A percentile compares a stretch with the other conserved stretches of the same genome.
Evolutionary conservation across 768 basidiomycete genomes (phyloP).

Genomic region (Boletus eberwhitei): DNA sequence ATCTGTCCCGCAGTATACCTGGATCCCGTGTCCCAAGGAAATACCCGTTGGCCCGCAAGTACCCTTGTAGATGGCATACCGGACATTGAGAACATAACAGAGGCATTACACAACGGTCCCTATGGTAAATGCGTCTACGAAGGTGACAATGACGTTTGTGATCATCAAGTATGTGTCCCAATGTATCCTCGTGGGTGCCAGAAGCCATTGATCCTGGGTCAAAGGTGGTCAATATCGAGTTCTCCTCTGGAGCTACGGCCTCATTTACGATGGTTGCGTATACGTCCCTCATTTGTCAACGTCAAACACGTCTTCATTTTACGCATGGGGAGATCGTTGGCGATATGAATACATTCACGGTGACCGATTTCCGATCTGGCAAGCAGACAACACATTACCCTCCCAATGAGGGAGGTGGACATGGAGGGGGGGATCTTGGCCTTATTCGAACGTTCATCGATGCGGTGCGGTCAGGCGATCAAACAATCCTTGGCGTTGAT

Average conservation of each 20-base stretch:
- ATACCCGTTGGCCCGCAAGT: constrained; percentile 57
- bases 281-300: constrained; percentile 73
- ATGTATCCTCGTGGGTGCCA: background rate
- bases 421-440: constrained; percentile 82
- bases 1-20: constrained; percentile 63
- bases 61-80: constrained; percentile 77
- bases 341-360: constrained; percentile 72
- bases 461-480: constrained; percentile 64
- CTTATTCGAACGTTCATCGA: constrained; percentile 73
- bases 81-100: constrained; percentile 81
- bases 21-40: constrained; percentile 56
- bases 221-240: constrained; percentile 83
- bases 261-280: constrained; percentile 91
- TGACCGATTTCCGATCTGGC: constrained; percentile 69
- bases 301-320: constrained; percentile 84
- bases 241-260: constrained; percentile 74
- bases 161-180: constrained; percentile 57
- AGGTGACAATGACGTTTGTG: constrained; percentile 80
- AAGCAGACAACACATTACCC: constrained; percentile 46
- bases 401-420: constrained; percentile 59
- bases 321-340: constrained; percentile 88
- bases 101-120: constrained; percentile 63
- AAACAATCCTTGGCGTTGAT: constrained; percentile 62
- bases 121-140: constrained; percentile 88
- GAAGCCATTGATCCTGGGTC: background rate